Conservation (phyloP, 2,329 filamentous ascomycete species). For the Xylariaceae sp. region DNA sequence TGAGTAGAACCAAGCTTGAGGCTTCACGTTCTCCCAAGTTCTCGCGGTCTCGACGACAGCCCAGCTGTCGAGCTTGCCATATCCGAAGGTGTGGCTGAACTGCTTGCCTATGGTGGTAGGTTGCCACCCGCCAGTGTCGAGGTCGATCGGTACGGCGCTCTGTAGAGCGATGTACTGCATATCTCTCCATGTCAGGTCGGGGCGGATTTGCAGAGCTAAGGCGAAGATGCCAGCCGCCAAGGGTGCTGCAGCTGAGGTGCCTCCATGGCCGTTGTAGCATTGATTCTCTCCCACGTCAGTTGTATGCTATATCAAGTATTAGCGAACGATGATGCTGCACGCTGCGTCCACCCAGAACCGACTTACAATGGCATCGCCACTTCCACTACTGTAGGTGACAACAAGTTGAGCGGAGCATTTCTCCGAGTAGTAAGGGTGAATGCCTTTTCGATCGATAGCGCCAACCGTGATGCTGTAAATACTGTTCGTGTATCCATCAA, state of each 20-base stretch:
- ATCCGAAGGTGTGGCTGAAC: conserved; percentile 92
- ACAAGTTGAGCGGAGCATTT: conserved; percentile 92
- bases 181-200: conserved; percentile 88
- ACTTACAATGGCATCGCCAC: conserved; percentile 70
- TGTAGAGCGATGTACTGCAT: conserved; percentile 85
- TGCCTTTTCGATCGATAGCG: conserved; percentile 76
- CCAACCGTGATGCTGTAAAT: conserved; percentile 98
- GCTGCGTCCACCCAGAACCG: background rate
- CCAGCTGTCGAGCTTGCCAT: conserved; percentile 89
- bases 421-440: conserved; percentile 95
- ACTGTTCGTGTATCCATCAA: conserved; percentile 98
- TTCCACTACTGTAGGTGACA: conserved; percentile 92
- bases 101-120: conserved; percentile 71
- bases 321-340: conserved; percentile 1
- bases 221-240: conserved; percentile 89
- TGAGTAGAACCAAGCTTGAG: conserved; percentile 89
- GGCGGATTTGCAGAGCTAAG: conserved; percentile 74
- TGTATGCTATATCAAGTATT: conserved; percentile 57
- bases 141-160: conserved; percentile 73
- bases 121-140: conserved; percentile 70
- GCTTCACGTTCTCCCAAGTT: conserved; percentile 81
- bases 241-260: conserved; percentile 91
- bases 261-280: conserved; percentile 79
- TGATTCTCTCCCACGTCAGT: conserved; percentile 82
- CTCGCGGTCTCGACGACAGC: conserved; percentile 79